Conservation (phyloP, 2,329 filamentous ascomycete species). For the Dactylonectria estremocensis region DNA sequence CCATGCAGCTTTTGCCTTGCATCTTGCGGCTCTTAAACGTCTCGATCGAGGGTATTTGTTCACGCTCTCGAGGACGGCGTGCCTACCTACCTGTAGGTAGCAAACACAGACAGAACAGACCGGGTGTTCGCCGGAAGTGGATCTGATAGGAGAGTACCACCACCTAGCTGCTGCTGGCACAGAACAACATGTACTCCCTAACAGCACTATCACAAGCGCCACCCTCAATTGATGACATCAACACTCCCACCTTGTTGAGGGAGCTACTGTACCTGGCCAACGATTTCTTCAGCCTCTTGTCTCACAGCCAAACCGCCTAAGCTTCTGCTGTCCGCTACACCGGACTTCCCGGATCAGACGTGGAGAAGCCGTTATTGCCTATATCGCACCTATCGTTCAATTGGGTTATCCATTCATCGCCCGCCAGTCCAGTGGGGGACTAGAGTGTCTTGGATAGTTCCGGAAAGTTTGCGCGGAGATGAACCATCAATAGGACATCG, state of each 20-base stretch:
- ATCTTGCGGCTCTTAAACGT: too few relatives aligned
- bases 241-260: constrained; percentile 35
- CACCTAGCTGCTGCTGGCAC: fast-evolving
- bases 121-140: background rate
- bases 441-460: background rate
- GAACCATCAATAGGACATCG: constrained; percentile 17
- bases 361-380: background rate
- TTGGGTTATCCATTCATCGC: constrained; percentile 2
- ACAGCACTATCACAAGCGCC: constrained; percentile 17
- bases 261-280: constrained; percentile 32
- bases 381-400: constrained; percentile 13
- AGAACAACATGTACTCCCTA: constrained; percentile 13
- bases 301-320: constrained; percentile 30
- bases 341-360: constrained; percentile 8
- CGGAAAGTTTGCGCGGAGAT: constrained; percentile 10
- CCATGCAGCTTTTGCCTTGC: too few relatives aligned
- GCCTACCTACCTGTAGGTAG: background rate
- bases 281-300: constrained; percentile 37
- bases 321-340: background rate
- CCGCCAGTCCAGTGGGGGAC: background rate
- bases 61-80: too few relatives aligned
- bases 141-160: constrained; percentile 2
- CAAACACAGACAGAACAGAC: background rate
- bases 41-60: too few relatives aligned
- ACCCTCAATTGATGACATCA: constrained; percentile 46